phyloP scores from a whole-genome alignment of 805 yeast species.

The Ogataea philodendri region DNA sequence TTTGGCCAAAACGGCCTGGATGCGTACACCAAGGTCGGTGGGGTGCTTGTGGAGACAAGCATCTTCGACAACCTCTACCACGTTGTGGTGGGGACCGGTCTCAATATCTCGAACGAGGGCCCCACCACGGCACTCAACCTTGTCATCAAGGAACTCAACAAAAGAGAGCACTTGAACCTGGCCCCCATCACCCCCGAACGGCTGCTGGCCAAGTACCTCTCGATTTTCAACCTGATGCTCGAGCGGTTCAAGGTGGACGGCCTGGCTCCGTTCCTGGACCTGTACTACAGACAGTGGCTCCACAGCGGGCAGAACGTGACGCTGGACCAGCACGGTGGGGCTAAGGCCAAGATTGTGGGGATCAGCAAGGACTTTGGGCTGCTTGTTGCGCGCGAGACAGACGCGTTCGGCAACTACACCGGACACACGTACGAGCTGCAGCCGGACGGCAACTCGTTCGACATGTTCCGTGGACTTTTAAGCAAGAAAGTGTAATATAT shows the following conservation, averaged over 20 bases:
- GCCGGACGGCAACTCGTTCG: conserved; percentile 98
- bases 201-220: conserved; percentile 66
- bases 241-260: conserved; percentile 61
- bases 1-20: conserved; percentile 32
- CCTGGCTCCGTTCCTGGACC: conserved; percentile 59
- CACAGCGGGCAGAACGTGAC: conserved; percentile 75
- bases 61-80: conserved; percentile 57
- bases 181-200: conserved; percentile 38
- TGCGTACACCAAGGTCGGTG: conserved; percentile 70
- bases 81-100: conserved; percentile 81
- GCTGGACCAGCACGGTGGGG: conserved; percentile 41
- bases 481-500: conserved; percentile 46
- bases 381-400: conserved; percentile 69
- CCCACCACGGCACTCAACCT: conserved; percentile 89
- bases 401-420: conserved; percentile 42
- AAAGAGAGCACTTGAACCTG: conserved; percentile 37
- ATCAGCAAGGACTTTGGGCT: conserved; percentile 84
- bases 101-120: conserved; percentile 78
- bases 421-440: conserved; percentile 69
- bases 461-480: conserved; percentile 86
- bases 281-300: conserved; percentile 83
- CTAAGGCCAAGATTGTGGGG: conserved; percentile 68
- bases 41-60: conserved; percentile 80
- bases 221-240: conserved; percentile 61
- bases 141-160: conserved; percentile 62